Evolutionary conservation across 2,329 filamentous ascomycete species (phyloP), one percentile per base, ranked within the genome.

Genomic region (Orbilia blumenaviensis): DNA sequence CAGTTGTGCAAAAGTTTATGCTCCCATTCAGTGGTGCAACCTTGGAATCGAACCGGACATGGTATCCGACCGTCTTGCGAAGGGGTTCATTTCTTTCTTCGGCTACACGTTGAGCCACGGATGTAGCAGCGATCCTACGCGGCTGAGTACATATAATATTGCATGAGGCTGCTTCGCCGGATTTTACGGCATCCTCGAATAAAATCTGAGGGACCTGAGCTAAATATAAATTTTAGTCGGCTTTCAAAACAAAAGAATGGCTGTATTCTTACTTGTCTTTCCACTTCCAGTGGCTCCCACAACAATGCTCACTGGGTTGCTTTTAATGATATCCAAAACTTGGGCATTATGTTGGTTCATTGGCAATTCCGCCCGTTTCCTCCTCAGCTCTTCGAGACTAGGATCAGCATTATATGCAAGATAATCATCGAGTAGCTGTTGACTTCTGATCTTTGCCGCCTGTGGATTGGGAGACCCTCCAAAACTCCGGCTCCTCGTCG

Each of bases 161-260:
- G 79, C 86, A 87, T 25, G 78, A 63, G 3, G 81, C 82, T n/a
- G 85, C 85, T 12, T 76, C 61, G 1, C 82, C 83, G 3, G 78
- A 71, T 5, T 80, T 77, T 48, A 85, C 85, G 1, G 84, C 83
- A 66, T 86, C 79, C n/a, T 87, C 85, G 1, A 87, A 80, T 25
- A 87, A 73, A n/a, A 87, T 85, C 75, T 87, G 86, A n/a, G 86
- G 85, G 7, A 87, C 82, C 79, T 87, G 86, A 4, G 85, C 86
- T 63, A 81, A 54, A 21, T 80, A 64, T 12, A 2, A 9, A 7
- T 23, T 16, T 48, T 14, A 52, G 46, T 32, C 12, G 54, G 21
- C 44, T 44, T 18, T 12, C n/a, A 44, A 58, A 7, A 46, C 27
- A 16, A n/a, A 18, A n/a, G n/a, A 36, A 56, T 7, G 50, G 8